Percentiles rank a stretch among this genome's conserved stretches.
Evolutionary conservation across 805 yeast genomes (phyloP).

Genomic region (Lachancea quebecensis): DNA sequence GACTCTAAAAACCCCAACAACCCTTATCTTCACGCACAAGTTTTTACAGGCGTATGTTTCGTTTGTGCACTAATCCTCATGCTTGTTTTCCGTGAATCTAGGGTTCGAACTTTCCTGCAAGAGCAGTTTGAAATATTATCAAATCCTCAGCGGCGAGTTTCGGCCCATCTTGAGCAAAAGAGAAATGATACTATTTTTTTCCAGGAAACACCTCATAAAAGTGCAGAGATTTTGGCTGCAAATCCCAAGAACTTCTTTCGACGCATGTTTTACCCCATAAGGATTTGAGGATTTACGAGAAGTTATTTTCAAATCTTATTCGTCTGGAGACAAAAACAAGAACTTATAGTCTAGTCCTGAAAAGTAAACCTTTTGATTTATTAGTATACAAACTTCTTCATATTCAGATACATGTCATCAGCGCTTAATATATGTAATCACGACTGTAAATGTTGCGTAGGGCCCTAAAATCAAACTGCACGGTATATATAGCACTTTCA

Average conservation of each 20-base stretch:
- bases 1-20: conserved; percentile 19
- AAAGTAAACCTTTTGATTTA: no score
- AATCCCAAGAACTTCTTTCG: conserved; percentile 14
- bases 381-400: no score
- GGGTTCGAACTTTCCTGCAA: conserved; percentile 38
- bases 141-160: not conserved
- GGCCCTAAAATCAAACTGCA: no score
- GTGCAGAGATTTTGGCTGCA: conserved; percentile 9
- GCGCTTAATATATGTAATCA: no score
- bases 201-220: no score
- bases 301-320: no score
- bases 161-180: not conserved
- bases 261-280: conserved; percentile 24
- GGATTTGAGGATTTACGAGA: conserved; percentile 10
- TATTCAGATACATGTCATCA: no score
- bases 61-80: conserved; percentile 38
- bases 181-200: no score
- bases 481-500: no score
- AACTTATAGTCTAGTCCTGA: no score
- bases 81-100: conserved; percentile 45
- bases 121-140: not conserved
- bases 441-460: no score
- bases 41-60: conserved; percentile 49
- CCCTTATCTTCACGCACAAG: conserved; percentile 55
- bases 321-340: no score